Percentiles rank a stretch among this genome's conserved stretches.
phyloP scores from a whole-genome alignment of 2,329 filamentous ascomycete species.

The Exophiala sideris region DNA sequence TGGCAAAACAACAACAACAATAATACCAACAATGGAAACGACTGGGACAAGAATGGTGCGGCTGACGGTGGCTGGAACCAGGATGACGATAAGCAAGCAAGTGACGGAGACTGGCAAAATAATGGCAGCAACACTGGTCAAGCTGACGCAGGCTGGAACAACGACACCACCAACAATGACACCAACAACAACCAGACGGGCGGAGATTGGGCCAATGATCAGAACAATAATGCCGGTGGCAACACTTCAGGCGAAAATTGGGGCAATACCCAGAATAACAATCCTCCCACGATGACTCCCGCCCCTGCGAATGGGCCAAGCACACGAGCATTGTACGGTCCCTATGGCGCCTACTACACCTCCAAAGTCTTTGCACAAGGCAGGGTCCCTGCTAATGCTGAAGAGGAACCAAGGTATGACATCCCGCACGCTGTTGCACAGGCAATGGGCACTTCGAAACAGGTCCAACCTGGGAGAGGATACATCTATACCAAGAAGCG shows the following conservation, averaged over 20 bases:
- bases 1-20: background rate
- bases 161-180: conserved; percentile 2
- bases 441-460: conserved; percentile 26
- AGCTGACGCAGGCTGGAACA: background rate
- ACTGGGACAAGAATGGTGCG: background rate
- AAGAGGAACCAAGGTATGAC: conserved; percentile 29
- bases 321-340: conserved; percentile 22
- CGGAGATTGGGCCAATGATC: conserved; percentile 8
- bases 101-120: no score
- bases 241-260: background rate
- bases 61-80: background rate
- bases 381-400: conserved; percentile 14
- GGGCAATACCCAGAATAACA: background rate
- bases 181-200: conserved; percentile 8
- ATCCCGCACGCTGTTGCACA: conserved; percentile 22
- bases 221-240: conserved; percentile 2
- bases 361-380: conserved; percentile 9
- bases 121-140: background rate
- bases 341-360: conserved; percentile 26
- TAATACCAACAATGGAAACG: conserved; percentile 3
- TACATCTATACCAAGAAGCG: conserved; percentile 32
- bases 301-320: background rate
- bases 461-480: conserved; percentile 32
- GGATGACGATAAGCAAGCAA: no score
- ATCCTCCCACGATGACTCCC: background rate